Evolutionary conservation across 331 rosid species (phyloP).

Genomic region (Quercus tomentella): DNA sequence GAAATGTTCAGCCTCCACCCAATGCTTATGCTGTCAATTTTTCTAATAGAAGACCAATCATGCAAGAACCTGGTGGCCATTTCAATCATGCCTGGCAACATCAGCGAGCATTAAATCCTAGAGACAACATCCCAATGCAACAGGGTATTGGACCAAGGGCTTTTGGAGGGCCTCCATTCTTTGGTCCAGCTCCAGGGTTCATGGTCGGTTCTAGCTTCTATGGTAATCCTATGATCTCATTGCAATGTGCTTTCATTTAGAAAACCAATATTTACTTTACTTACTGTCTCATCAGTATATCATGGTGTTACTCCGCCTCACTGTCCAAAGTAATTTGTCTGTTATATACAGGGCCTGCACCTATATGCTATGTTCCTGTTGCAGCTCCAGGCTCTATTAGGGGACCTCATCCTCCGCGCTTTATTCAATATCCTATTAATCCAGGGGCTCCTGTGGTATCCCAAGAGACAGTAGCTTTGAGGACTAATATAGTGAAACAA

Average conservation of each 20-base stretch:
- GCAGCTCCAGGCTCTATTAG: constrained; percentile 64
- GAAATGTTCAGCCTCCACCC: constrained; percentile 47
- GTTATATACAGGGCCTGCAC: constrained; percentile 54
- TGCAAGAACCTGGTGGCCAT: constrained; percentile 61
- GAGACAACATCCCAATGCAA: constrained; percentile 62
- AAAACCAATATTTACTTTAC: neutral
- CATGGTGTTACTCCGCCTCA: neutral
- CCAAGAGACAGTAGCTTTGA: constrained; percentile 52
- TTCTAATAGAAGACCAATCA: constrained; percentile 61
- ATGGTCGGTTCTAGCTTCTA: constrained; percentile 76
- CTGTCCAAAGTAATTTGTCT: constrained; percentile 4
- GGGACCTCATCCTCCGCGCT: constrained; percentile 60
- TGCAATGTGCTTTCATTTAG: neutral
- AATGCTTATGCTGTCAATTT: constrained; percentile 47
- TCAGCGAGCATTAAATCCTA: constrained; percentile 58
- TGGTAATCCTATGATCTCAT: constrained; percentile 39
- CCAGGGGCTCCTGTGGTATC: constrained; percentile 43
- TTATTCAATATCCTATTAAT: constrained; percentile 54
- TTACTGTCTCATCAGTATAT: neutral
- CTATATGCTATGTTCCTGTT: constrained; percentile 65
- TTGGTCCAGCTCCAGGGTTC: constrained; percentile 67
- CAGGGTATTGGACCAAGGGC: constrained; percentile 79
- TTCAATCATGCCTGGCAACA: constrained; percentile 74
- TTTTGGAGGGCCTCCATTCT: constrained; percentile 60
- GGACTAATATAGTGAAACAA: constrained; percentile 64